A percentile compares a stretch with the other conserved stretches of the same genome.
These are phyloP conservation scores for Lumnitzera racemosa DNA, from an alignment of 345 rosid species.

Conservation along the genomic window DNA sequence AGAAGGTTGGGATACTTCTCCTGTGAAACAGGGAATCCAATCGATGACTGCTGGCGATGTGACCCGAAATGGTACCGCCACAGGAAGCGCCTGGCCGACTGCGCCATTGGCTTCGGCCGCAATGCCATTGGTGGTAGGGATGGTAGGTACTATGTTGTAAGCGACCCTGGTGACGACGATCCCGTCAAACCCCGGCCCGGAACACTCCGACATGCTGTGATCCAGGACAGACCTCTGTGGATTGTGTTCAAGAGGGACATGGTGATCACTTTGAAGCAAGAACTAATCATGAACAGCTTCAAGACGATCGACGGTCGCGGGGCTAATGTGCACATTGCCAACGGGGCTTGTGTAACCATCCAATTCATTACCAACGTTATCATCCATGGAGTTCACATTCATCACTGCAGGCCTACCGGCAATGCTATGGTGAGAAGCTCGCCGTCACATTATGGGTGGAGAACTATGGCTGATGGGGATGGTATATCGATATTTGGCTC, in stretches of 20 bases:
- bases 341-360: constrained; percentile 55
- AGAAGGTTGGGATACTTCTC: constrained; percentile 34
- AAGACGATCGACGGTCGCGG: constrained; percentile 72
- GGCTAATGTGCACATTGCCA: constrained; percentile 38
- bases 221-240: constrained; percentile 73
- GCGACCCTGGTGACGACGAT: constrained; percentile 48
- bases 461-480: constrained; percentile 79
- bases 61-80: constrained; percentile 48
- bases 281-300: constrained; percentile 82
- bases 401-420: constrained; percentile 64
- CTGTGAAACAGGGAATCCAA: constrained; percentile 54
- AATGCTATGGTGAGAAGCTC: constrained; percentile 87
- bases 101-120: constrained; percentile 74
- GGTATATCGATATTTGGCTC: constrained; percentile 68
- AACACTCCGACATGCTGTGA: constrained; percentile 74
- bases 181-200: constrained; percentile 69
- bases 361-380: constrained; percentile 70
- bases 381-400: constrained; percentile 65
- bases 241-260: constrained; percentile 74
- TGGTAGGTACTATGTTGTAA: constrained; percentile 61
- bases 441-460: constrained; percentile 75
- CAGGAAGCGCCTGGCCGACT: constrained; percentile 51
- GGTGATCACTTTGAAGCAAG: constrained; percentile 63
- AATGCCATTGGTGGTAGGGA: constrained; percentile 76
- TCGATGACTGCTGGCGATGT: constrained; percentile 93